Evolutionary conservation across 73 alveolate genomes (phyloP), one percentile per base, ranked within the genome.

Genomic region (Paramecium sonneborni): DNA sequence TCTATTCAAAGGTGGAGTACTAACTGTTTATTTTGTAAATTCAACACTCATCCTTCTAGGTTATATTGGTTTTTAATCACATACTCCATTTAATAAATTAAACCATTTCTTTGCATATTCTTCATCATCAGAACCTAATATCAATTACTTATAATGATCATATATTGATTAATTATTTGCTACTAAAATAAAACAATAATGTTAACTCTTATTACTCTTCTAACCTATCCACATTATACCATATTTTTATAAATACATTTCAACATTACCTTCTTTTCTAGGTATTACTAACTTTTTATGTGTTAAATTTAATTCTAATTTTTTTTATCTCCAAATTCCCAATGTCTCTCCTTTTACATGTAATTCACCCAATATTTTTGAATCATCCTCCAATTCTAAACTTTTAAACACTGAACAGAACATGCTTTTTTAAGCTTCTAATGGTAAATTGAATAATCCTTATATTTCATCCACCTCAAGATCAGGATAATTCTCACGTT

Each of bases 91-190:
- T 18, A 72, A 12, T 15, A 72, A 18, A 72, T 72, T 72, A 41
- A 35, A 72, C 86, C 86, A 72, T 72, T 18, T 72, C 15, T 72
- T 72, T 0, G 86, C 57, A 72, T 72, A 72, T n/a, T 32, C 57
- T 38, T 72, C 67, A 72, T 72, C 86, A 72, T 72, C 86, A 3
- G 86, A 72, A 14, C 86, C 86, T n/a, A 72, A 14, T 14, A 38
- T 72, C 35, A 72, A 41, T 72, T 72, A 72, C 6, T 72, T 72
- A 37, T 72, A 72, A 72, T 72, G 86, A 72, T 72, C 86, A 72
- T 35, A 72, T 10, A 72, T 72, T 18, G 55, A 30, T 72, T 32
- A 20, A 72, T 72, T 72, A n/a, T 35, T 23, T 8, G 86, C 55
- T 0, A 38, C 35, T 23, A 72, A 21, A 10, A 38, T 34, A 18